A percentile compares a stretch with the other conserved stretches of the same genome.
Conservation (phyloP, 2,329 filamentous ascomycete species). For the Lachnellula cervina region DNA sequence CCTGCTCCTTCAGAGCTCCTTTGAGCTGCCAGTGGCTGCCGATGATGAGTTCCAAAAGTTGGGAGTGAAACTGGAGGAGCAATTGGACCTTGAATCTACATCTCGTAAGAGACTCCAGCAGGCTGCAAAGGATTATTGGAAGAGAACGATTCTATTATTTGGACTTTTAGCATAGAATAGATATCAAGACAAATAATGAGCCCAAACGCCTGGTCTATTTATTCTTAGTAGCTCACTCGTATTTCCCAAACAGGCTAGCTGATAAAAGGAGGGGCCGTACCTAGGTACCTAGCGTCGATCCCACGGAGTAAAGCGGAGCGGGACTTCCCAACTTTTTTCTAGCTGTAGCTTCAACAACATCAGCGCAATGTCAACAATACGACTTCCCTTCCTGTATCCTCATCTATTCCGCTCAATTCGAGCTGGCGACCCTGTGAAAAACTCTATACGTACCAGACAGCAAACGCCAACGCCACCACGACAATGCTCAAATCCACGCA, state of each 20-base stretch:
- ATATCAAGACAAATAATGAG: neutral
- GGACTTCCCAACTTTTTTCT: neutral
- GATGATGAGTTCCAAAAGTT: constrained; percentile 43
- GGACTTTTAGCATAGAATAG: constrained; percentile 55
- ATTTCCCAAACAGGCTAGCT: neutral
- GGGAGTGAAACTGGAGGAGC: constrained; percentile 38
- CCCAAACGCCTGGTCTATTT: neutral
- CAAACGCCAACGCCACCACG: constrained; percentile 22
- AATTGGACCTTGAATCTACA: constrained; percentile 45
- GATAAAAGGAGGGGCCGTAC: neutral
- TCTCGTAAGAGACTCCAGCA: constrained; percentile 53
- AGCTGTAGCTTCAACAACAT: neutral
- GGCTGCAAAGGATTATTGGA: constrained; percentile 72
- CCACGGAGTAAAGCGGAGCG: neutral
- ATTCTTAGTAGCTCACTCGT: neutral
- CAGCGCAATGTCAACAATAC: constrained; percentile 51
- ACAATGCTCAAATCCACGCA: constrained; percentile 20
- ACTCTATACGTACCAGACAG: constrained; percentile 29
- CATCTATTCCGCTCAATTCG: constrained; percentile 56
- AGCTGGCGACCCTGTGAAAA: constrained; percentile 38
- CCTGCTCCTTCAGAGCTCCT: constrained; percentile 43
- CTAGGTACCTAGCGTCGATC: neutral
- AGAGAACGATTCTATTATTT: constrained; percentile 76
- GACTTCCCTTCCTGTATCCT: constrained; percentile 65
- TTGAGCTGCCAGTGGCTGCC: constrained; percentile 31